These are phyloP conservation scores for Pyronema omphalodes DNA, from an alignment of 495 filamentous ascomycete species.

Conservation along the genomic window DNA sequence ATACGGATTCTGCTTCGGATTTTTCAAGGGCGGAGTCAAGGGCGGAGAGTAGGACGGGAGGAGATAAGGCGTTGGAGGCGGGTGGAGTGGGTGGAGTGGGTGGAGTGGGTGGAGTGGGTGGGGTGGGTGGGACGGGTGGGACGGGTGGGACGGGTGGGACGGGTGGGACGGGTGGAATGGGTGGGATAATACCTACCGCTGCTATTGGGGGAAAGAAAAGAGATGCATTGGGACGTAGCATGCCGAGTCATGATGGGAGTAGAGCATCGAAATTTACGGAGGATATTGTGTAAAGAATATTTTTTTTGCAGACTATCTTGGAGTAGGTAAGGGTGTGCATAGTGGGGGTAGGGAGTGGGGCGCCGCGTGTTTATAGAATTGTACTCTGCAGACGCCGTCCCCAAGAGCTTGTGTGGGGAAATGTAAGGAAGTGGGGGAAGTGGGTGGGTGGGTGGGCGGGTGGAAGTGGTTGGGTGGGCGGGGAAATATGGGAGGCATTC, in stretches of 20 bases:
- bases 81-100: too few species aligned
- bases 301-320: background rate
- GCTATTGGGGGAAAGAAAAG: conserved; percentile 14
- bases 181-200: conserved; percentile 8
- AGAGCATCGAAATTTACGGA: conserved; percentile 23
- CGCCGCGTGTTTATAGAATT: too few species aligned
- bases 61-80: background rate
- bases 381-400: too few species aligned
- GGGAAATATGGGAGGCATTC: background rate
- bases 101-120: too few species aligned
- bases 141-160: conserved; percentile 15
- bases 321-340: too few species aligned
- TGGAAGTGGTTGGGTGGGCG: background rate
- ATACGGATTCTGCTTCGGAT: too few species aligned
- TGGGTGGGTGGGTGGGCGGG: background rate
- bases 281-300: conserved; percentile 19
- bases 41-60: too few species aligned
- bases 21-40: too few species aligned
- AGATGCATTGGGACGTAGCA: conserved; percentile 21
- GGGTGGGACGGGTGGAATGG: too few species aligned
- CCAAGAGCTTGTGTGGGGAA: too few species aligned
- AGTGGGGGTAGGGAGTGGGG: too few species aligned
- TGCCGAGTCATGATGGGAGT: conserved; percentile 23
- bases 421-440: background rate
- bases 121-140: conserved; percentile 10